Evolutionary conservation across 129 eudicot genomes (phyloP).

Genomic region (Chrysanthemum makinoi): DNA sequence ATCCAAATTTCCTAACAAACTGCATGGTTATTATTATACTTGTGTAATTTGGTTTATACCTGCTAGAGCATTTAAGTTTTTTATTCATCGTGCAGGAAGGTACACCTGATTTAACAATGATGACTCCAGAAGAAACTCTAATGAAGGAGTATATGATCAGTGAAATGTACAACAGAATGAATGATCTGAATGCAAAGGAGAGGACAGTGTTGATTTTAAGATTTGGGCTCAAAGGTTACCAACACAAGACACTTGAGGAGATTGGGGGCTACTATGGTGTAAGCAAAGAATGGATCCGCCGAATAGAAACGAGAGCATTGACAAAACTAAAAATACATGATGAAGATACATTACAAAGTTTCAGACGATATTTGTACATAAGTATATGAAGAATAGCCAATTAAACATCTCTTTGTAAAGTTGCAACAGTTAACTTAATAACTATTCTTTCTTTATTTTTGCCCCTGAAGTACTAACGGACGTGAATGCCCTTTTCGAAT

Average conservation of each 20-base stretch:
- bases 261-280: conserved; percentile 63
- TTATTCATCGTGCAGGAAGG: conserved; percentile 47
- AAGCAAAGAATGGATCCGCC: conserved; percentile 90
- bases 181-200: conserved; percentile 54
- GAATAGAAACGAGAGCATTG: conserved; percentile 65
- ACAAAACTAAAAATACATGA: conserved; percentile 57
- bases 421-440: conserved; percentile 8
- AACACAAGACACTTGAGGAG: conserved; percentile 66
- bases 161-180: conserved; percentile 49
- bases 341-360: conserved; percentile 42
- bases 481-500: background rate
- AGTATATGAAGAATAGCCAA: conserved; percentile 9
- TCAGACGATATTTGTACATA: conserved; percentile 56
- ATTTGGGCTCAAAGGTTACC: conserved; percentile 59
- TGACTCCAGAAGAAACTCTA: conserved; percentile 60
- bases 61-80: background rate
- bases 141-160: conserved; percentile 51
- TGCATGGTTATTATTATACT: background rate
- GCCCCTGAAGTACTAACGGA: background rate
- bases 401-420: conserved; percentile 15
- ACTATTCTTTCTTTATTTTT: conserved; percentile 10
- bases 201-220: conserved; percentile 54
- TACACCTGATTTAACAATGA: conserved; percentile 58
- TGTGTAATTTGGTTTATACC: background rate
- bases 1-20: too few species aligned